Percentiles rank a stretch among this genome's conserved stretches.
Conservation (phyloP, 1,284 basidiomycete species). For the Lentinus polychrous region DNA sequence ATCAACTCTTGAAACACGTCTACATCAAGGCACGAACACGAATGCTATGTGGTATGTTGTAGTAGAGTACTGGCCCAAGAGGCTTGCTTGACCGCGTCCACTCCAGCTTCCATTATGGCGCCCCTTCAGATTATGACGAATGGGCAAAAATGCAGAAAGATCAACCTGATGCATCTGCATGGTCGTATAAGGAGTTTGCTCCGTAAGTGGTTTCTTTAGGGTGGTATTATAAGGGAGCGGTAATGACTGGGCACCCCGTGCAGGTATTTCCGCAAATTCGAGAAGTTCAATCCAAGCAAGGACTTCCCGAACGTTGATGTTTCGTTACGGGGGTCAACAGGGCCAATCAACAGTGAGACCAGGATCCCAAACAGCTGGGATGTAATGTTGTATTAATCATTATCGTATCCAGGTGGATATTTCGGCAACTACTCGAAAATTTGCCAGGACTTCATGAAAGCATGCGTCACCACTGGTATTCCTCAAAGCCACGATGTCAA, state of each 20-base stretch:
- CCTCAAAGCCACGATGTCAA: conserved; percentile 45
- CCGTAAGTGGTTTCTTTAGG: conserved; percentile 28
- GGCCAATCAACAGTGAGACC: conserved; percentile 37
- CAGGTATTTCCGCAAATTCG: conserved; percentile 60
- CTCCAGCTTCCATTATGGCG: conserved; percentile 56
- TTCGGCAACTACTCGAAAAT: conserved; percentile 26
- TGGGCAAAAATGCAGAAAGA: conserved; percentile 45
- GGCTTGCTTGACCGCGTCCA: neutral
- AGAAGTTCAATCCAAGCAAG: conserved; percentile 42
- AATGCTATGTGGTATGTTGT: conserved; percentile 55
- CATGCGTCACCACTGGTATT: conserved; percentile 41
- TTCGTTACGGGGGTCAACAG: conserved; percentile 36
- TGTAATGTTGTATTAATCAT: neutral
- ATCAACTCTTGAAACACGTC: neutral
- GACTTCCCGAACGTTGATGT: conserved; percentile 40
- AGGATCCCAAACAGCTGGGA: neutral
- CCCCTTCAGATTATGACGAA: conserved; percentile 64
- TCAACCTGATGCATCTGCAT: conserved; percentile 45
- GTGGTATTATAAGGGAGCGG: neutral
- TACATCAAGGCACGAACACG: conserved; percentile 46
- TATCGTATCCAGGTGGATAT: conserved; percentile 22
- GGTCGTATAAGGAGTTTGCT: conserved; percentile 54
- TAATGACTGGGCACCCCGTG: neutral
- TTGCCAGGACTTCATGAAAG: conserved; percentile 38
- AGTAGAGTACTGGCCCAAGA: neutral